Percentiles rank a stretch among this genome's conserved stretches.
Conservation (phyloP, 2,329 filamentous ascomycete genomes). For the Coniochaeta prunicola region DNA sequence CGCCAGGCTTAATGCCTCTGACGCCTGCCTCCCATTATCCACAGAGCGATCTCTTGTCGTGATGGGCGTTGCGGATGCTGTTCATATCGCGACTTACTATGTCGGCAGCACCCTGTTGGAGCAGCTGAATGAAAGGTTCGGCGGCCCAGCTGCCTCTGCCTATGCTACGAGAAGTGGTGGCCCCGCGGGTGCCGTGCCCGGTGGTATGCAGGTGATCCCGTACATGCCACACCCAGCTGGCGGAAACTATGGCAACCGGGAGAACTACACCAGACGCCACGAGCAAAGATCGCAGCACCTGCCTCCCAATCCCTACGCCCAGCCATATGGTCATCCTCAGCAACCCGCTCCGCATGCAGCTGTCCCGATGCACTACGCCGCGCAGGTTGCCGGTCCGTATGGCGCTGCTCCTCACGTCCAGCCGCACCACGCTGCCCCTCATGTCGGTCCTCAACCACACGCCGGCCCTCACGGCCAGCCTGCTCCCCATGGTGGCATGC, state of each 20-base stretch:
- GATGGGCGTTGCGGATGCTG: constrained; percentile 93
- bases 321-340: constrained; percentile 62
- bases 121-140: constrained; percentile 94
- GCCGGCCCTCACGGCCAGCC: constrained; percentile 68
- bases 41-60: constrained; percentile 97
- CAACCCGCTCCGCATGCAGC: constrained; percentile 56
- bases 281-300: constrained; percentile 68
- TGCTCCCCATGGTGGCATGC: constrained; percentile 57
- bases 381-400: constrained; percentile 67
- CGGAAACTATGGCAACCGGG: constrained; percentile 85
- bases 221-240: constrained; percentile 91
- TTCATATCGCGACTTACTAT: constrained; percentile 98
- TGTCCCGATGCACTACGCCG: constrained; percentile 73
- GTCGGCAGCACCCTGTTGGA: constrained; percentile 96
- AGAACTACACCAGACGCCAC: constrained; percentile 73
- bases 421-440: constrained; percentile 60
- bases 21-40: constrained; percentile 87
- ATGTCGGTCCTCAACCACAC: constrained; percentile 45
- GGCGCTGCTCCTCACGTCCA: constrained; percentile 68
- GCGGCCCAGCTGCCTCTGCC: constrained; percentile 91
- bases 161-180: constrained; percentile 94
- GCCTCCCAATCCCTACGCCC: constrained; percentile 68
- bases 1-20: constrained; percentile 91
- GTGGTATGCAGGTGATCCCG: constrained; percentile 98
- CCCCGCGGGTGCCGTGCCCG: constrained; percentile 86